Evolutionary conservation across 495 filamentous ascomycete genomes (phyloP), one percentile per base, ranked within the genome.

Genomic region (Sordaria brevicollis): DNA sequence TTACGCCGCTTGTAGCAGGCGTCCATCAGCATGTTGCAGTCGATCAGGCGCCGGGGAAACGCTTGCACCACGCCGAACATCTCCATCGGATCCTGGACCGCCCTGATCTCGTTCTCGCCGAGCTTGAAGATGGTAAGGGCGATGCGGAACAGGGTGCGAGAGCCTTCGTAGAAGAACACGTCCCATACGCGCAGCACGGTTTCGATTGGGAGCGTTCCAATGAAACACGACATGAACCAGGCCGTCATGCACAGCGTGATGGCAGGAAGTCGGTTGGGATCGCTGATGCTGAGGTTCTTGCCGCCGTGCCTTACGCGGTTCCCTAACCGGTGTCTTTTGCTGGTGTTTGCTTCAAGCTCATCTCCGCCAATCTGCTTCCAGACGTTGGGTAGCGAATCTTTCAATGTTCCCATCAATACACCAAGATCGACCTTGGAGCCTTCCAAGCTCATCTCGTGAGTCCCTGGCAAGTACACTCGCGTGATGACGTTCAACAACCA

Each of bases 161-260:
- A 92, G 31, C 95, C 95, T 79, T 99, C 95, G 78, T 94, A 97
- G 82, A 97, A 97, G 77, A 97, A 92, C 5, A 90, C 86, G 73
- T 99, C 95, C 95, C 95, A 99, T 6, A 99, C 93, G 21, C 95
- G 90, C 15, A 97, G 83, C 1, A 92, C 92, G 41, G 91, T 90
- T 77, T 99, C 95, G 72, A 96, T 91, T 19, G 95, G 95, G 34
- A 99, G 79, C 1, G 90, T 96, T 38, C 94, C 93, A 77, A 97
- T 94, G 79, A 95, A 97, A 57, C 93, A 89, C 17, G 90, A 93
- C 95, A 99, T 99, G 79, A 99, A 96, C 95, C 95, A 99, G n/a
- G 93, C 90, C 2, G 94, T 97, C 75, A 94, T 90, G 71, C 93
- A 94, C 2, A 99, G 86, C 9, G 93, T 94, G 73, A 99, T 93